Evolutionary conservation across 2,329 filamentous ascomycete species (phyloP), one percentile per base, ranked within the genome.

Genomic region (Aspergillus pseudoviridinutans): DNA sequence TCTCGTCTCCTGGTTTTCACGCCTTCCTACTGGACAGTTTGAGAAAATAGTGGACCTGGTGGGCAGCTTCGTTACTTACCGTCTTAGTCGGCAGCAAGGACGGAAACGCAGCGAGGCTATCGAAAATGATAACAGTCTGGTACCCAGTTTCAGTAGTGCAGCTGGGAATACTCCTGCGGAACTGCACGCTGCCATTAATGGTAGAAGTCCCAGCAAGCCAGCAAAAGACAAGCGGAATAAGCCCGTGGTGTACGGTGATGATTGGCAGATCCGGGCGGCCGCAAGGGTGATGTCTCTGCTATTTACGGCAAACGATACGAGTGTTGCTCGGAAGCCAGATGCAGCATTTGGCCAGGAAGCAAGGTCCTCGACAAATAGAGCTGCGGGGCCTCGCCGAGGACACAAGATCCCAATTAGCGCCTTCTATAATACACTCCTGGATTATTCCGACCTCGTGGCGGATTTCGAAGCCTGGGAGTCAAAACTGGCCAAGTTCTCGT

Each of bases 401-500:
- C 88, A 90, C 67, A 80, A 92, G 44, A 75, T 96, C 28, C 86
- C 91, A 0, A 91, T 89, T 4, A 93, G 86, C 66, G 87, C 91
- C 65, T 97, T 96, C 69, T 97, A 96, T 74, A 92, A 91, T 68
- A 89, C 89, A 1, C 77, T 96, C 58, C 82, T 96, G 9, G 92
- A 97, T 70, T 91, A 91, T 66, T 85, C 87, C n/a, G 91, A 96
- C 68, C 80, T 96, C 6, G 84, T 94, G 50, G 84, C 84, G 0
- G 92, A 97, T 70, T 96, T 95, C 67, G 91, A 96, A 68, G 82
- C 85, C 9, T 97, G 92, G 92, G 92, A 96, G 70, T 82, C 84
- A 4, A 87, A 84, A 62, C 82, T 83, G 53, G 82, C 82, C 22
- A 90, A 86, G 63, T 96, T 96, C 69, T 84, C 90, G 0, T 96